Conservation (phyloP, 441 rosid genomes). For the Breynia disticha region DNA sequence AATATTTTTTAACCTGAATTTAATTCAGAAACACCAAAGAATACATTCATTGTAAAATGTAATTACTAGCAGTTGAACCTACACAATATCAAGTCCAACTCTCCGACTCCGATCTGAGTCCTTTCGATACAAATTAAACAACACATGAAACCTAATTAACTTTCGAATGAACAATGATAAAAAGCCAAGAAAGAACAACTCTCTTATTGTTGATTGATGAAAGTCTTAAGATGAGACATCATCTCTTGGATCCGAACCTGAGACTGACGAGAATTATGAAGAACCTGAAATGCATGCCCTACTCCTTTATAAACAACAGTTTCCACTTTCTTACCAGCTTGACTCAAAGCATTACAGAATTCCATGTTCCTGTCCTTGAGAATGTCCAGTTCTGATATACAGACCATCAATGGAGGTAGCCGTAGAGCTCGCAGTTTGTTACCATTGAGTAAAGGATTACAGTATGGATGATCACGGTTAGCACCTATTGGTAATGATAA, state of each 20-base stretch:
- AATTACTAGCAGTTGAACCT: too few relatives aligned
- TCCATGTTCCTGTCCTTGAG: conserved; percentile 57
- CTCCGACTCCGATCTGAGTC: too few relatives aligned
- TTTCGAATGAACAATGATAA: too few relatives aligned
- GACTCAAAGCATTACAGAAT: conserved; percentile 28
- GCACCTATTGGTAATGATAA: conserved; percentile 53
- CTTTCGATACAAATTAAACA: too few relatives aligned
- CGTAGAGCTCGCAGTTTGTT: conserved; percentile 10
- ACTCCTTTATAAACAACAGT: conserved; percentile 49
- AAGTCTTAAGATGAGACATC: conserved; percentile 40
- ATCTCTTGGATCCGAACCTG: conserved; percentile 40
- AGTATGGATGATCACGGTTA: conserved; percentile 70
- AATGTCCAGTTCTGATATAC: conserved; percentile 59
- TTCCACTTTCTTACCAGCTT: conserved; percentile 31
- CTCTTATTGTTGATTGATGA: conserved; percentile 18
- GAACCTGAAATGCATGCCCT: conserved; percentile 80
- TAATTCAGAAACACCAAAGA: too few relatives aligned
- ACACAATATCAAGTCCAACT: too few relatives aligned
- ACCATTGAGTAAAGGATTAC: conserved; percentile 36
- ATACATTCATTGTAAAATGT: too few relatives aligned
- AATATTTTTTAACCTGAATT: too few relatives aligned
- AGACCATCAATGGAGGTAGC: conserved; percentile 34
- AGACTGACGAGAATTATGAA: conserved; percentile 44
- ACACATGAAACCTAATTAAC: too few relatives aligned
- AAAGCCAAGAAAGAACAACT: too few relatives aligned